A percentile compares a stretch with the other conserved stretches of the same genome.
Conservation (phyloP, 83 land plant genomes). For the Thuja plicata region DNA sequence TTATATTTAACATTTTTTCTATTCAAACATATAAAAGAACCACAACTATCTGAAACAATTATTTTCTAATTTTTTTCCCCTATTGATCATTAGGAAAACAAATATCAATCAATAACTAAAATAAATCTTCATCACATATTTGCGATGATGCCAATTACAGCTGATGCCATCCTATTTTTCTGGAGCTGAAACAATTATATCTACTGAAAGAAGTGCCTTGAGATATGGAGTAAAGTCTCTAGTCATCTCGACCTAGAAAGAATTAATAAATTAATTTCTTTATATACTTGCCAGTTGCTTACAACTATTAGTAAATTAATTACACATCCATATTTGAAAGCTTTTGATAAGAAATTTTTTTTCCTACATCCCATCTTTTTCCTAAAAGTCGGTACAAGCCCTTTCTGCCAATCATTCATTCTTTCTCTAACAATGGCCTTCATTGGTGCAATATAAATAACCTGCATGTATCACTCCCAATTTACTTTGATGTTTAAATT, state of each 20-base stretch:
- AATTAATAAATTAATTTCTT: not conserved
- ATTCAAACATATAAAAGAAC: not conserved
- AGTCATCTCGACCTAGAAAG: constrained; percentile 91
- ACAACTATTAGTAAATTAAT: not conserved
- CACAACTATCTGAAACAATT: not conserved
- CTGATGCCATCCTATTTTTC: constrained; percentile 99
- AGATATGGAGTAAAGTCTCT: constrained; percentile 98
- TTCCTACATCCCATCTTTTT: constrained; percentile 69
- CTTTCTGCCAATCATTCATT: constrained; percentile 86
- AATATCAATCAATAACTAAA: not conserved
- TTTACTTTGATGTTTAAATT: not conserved
- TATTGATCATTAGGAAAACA: not conserved
- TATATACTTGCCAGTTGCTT: not conserved
- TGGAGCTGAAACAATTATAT: constrained; percentile 96
- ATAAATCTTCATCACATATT: constrained; percentile 90
- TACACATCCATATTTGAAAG: not conserved
- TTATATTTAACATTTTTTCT: not conserved
- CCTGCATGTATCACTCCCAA: constrained; percentile 39
- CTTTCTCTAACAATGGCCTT: constrained; percentile 97
- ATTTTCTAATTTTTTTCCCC: not conserved
- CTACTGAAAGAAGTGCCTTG: constrained; percentile 83
- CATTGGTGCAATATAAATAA: constrained; percentile 94
- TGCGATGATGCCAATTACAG: constrained; percentile 93
- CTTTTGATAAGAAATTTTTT: not conserved
- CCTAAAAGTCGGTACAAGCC: constrained; percentile 73